Evolutionary conservation across 139 green algal species (phyloP), one percentile per base, ranked within the genome.

Genomic region (Chlorella sp.): DNA sequence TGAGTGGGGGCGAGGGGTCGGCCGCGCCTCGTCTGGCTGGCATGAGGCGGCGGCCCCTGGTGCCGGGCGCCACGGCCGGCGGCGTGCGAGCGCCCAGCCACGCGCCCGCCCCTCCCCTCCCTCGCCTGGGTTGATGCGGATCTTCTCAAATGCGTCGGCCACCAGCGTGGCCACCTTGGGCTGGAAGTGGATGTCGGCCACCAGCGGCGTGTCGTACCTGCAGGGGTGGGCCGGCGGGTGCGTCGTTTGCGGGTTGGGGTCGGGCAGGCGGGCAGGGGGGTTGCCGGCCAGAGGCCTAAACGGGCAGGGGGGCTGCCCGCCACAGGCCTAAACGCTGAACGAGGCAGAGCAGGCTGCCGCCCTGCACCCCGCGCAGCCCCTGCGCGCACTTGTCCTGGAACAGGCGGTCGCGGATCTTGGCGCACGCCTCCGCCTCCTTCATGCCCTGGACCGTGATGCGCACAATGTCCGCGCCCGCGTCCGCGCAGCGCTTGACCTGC

Each of bases 161-260:
- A 99, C 96, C 87, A 94, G 93, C 89, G 97, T 93, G 7, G 96
- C 96, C 25, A 99, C 91, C 29, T 77, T 82, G 21, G 96, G 96
- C 82, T 96, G 90, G 89, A 99, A 99, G 84, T 99, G 96, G 82
- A 99, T 99, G 87, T 99, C 96, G 0, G 96, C 96, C 9, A 98
- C 94, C 71, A 99, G 89, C 2, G 96, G 96, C 0, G 88, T 88
- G 59, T 98, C 92, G 82, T 98, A 99, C 58, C 94, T 96, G 69
- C 36, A 8, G 8, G 3, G n/a, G n/a, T n/a, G n/a, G n/a, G n/a
- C n/a, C n/a, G n/a, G n/a, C n/a, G n/a, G n/a, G n/a, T n/a, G n/a
- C n/a, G n/a, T n/a, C n/a, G n/a, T n/a, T n/a, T n/a, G n/a, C n/a
- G n/a, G n/a, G n/a, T n/a, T n/a, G n/a, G n/a, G n/a, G n/a, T n/a